Evolutionary conservation across 805 yeast species (phyloP).

Genomic region (Monosporozyma servazzii): DNA sequence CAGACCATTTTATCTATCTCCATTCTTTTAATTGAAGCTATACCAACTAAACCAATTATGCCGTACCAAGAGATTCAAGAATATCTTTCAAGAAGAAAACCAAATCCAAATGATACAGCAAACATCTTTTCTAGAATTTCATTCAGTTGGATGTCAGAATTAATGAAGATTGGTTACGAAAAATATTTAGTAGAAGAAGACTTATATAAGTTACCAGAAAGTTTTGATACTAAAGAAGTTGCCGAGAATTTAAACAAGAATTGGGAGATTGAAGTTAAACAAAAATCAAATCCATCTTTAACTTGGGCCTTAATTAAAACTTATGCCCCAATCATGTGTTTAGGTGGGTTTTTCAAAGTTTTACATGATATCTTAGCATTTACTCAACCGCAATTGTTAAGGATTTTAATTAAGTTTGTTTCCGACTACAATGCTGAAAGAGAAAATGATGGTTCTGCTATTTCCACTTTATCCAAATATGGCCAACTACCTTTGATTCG

Average conservation of each 20-base stretch:
- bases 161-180: conserved; percentile 70
- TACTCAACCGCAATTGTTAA: conserved; percentile 77
- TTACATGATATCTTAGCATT: conserved; percentile 74
- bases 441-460: conserved; percentile 1
- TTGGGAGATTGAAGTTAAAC: conserved; percentile 55
- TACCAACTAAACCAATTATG: conserved; percentile 32
- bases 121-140: conserved; percentile 69
- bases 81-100: conserved; percentile 23
- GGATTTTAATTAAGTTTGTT: conserved; percentile 53
- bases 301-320: conserved; percentile 53
- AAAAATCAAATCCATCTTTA: conserved; percentile 39
- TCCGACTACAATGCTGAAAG: conserved; percentile 35
- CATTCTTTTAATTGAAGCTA: conserved; percentile 30
- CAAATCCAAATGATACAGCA: conserved; percentile 34
- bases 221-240: conserved; percentile 47
- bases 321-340: conserved; percentile 61
- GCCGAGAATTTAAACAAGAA: conserved; percentile 40
- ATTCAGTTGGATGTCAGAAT: conserved; percentile 83
- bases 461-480: background rate
- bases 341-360: conserved; percentile 66
- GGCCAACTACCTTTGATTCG: conserved; percentile 50
- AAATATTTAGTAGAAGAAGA: conserved; percentile 48
- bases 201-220: conserved; percentile 69
- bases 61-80: conserved; percentile 36
- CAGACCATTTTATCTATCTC: conserved; percentile 27